Evolutionary conservation across 2,329 filamentous ascomycete genomes (phyloP).

Genomic region (Pezicula rhizophila): DNA sequence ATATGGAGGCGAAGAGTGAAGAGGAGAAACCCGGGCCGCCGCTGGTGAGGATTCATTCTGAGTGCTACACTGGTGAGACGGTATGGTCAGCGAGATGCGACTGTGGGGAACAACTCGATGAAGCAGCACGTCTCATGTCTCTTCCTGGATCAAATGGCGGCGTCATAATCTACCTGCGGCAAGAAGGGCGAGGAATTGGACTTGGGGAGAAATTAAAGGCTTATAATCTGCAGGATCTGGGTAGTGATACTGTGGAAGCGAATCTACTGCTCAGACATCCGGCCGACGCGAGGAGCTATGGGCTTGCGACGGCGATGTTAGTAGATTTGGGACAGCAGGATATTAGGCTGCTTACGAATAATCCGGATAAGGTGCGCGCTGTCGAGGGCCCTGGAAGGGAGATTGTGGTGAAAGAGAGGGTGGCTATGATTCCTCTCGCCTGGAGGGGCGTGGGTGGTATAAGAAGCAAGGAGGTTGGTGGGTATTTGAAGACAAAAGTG

Average conservation of each 20-base stretch:
- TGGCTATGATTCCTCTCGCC: slow-evolving; percentile 90
- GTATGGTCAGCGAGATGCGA: slow-evolving; percentile 97
- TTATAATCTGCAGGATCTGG: slow-evolving; percentile 94
- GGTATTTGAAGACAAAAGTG: slow-evolving; percentile 89
- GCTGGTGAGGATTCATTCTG: slow-evolving; percentile 90
- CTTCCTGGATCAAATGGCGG: slow-evolving; percentile 66
- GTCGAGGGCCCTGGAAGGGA: slow-evolving; percentile 89
- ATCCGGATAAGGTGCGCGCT: slow-evolving; percentile 92
- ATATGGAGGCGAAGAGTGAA: slow-evolving; percentile 1
- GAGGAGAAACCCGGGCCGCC: slow-evolving; percentile 41
- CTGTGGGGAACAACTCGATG: slow-evolving; percentile 95
- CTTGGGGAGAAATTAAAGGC: slow-evolving; percentile 94
- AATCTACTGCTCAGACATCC: slow-evolving; percentile 88
- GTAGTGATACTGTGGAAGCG: slow-evolving; percentile 95
- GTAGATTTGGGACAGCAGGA: slow-evolving; percentile 75
- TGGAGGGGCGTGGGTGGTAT: slow-evolving; percentile 81
- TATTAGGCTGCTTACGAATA: slow-evolving; percentile 85
- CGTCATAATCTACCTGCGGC: slow-evolving; percentile 90
- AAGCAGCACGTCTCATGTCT: slow-evolving; percentile 90
- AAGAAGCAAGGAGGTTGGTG: slow-evolving; percentile 78
- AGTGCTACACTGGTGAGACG: slow-evolving; percentile 98
- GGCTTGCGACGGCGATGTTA: slow-evolving; percentile 92
- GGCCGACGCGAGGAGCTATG: slow-evolving; percentile 90
- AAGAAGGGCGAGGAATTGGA: slow-evolving; percentile 93
- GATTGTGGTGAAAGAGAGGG: slow-evolving; percentile 79